A percentile compares a stretch with the other conserved stretches of the same genome.
Evolutionary conservation across 2,329 filamentous ascomycete genomes (phyloP).

Genomic region (Xylariaceae sp.): DNA sequence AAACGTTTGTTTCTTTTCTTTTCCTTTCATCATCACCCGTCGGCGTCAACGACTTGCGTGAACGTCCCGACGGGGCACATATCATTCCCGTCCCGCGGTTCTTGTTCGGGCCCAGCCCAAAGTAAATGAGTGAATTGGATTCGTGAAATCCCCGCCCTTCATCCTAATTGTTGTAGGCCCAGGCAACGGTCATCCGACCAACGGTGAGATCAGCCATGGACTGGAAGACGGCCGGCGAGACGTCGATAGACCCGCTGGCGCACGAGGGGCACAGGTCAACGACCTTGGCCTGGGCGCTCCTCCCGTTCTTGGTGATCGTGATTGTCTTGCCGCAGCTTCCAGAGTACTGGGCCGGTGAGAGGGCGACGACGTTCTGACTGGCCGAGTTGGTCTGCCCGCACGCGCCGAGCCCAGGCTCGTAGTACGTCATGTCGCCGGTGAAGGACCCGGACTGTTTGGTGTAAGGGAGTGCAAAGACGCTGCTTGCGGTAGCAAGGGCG

Average conservation of each 20-base stretch:
- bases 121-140: too few relatives aligned
- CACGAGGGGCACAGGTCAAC: conserved; percentile 32
- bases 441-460: conserved; percentile 5
- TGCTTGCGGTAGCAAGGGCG: conserved; percentile 18
- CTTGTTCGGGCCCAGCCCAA: not conserved
- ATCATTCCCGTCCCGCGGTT: too few relatives aligned
- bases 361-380: conserved; percentile 25
- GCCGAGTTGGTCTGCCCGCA: conserved; percentile 25
- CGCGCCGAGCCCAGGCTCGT: conserved; percentile 27
- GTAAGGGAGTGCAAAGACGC: conserved; percentile 13
- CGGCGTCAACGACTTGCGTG: too few relatives aligned
- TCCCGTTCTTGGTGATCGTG: conserved; percentile 23
- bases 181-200: conserved; percentile 25
- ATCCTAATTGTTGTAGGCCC: conserved; percentile 10
- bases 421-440: conserved; percentile 28
- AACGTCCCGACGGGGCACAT: too few relatives aligned
- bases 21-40: too few relatives aligned
- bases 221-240: conserved; percentile 29
- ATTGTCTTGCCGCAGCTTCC: conserved; percentile 30
- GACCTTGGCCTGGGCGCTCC: conserved; percentile 25
- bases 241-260: conserved; percentile 27
- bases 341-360: conserved; percentile 24
- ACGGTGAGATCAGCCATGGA: conserved; percentile 21
- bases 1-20: too few relatives aligned
- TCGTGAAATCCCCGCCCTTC: too few relatives aligned